phyloP scores from a whole-genome alignment of 2,329 filamentous ascomycete genomes.

The Xylariaceae sp. region DNA sequence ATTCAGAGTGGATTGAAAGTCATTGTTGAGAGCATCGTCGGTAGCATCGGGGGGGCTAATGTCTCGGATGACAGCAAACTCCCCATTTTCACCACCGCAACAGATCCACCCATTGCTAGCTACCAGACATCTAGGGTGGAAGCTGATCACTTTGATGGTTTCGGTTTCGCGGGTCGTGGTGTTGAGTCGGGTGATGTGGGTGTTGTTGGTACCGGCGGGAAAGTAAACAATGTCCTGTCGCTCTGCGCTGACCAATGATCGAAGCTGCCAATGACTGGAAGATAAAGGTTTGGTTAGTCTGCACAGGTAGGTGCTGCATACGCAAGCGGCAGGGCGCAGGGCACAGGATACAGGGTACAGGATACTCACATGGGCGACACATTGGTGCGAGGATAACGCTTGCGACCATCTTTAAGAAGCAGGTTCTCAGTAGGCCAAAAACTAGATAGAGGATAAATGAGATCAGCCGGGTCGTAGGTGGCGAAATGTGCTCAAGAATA shows the following conservation, averaged over 20 bases:
- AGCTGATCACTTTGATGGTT: constrained; percentile 71
- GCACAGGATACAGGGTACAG: background rate
- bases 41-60: constrained; percentile 38
- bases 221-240: constrained; percentile 82
- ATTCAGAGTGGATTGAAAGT: constrained; percentile 27
- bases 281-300: constrained; percentile 8
- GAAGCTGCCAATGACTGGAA: constrained; percentile 80
- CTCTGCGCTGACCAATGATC: constrained; percentile 84
- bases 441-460: constrained; percentile 45
- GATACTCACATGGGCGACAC: constrained; percentile 65
- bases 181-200: constrained; percentile 68
- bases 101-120: constrained; percentile 87
- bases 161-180: constrained; percentile 71
- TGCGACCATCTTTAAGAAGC: constrained; percentile 62
- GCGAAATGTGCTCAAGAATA: constrained; percentile 8
- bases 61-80: constrained; percentile 77
- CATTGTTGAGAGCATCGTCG: constrained; percentile 34
- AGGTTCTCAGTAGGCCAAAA: constrained; percentile 68
- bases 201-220: constrained; percentile 71
- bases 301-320: constrained; percentile 7
- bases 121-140: constrained; percentile 82
- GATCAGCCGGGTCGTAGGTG: constrained; percentile 16
- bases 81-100: constrained; percentile 84
- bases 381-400: constrained; percentile 68
- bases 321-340: background rate